phyloP scores from a whole-genome alignment of 2,329 filamentous ascomycete genomes.

The Ramularia collo-cygni region DNA sequence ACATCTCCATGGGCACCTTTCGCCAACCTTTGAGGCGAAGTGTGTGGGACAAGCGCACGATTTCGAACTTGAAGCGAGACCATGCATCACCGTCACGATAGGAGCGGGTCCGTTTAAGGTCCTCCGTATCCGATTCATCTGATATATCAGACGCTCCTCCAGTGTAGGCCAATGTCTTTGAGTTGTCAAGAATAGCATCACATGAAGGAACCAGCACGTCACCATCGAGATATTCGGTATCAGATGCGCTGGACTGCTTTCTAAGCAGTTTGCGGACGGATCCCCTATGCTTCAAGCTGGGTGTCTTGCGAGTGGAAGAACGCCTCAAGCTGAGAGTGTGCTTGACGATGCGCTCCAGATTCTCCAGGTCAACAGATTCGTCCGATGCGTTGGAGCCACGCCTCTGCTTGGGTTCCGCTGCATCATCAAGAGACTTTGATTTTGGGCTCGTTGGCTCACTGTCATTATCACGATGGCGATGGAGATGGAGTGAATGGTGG shows the following conservation, averaged over 20 bases:
- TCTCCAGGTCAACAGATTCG: conserved; percentile 56
- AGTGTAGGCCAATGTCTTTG: conserved; percentile 73
- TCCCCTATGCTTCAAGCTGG: conserved; percentile 16
- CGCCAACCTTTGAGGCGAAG: conserved; percentile 88
- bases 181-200: conserved; percentile 80
- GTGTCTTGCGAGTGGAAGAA: conserved; percentile 11
- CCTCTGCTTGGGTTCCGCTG: conserved; percentile 5
- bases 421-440: background rate
- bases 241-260: conserved; percentile 53
- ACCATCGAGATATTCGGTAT: conserved; percentile 78
- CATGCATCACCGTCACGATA: conserved; percentile 54
- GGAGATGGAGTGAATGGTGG: no score
- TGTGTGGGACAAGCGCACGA: conserved; percentile 82
- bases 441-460: conserved; percentile 1
- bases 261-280: conserved; percentile 28
- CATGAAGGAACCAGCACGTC: conserved; percentile 78
- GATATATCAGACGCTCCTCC: conserved; percentile 45
- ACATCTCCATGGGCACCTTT: conserved; percentile 65
- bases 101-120: conserved; percentile 22
- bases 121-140: conserved; percentile 41
- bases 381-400: conserved; percentile 18
- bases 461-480: background rate
- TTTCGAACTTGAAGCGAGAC: conserved; percentile 85
- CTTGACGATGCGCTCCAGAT: conserved; percentile 72
- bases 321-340: conserved; percentile 42